Percentiles rank a stretch among this genome's conserved stretches.
Conservation (phyloP, 148 eudicot genomes). For the Amaranthus cruentus region DNA sequence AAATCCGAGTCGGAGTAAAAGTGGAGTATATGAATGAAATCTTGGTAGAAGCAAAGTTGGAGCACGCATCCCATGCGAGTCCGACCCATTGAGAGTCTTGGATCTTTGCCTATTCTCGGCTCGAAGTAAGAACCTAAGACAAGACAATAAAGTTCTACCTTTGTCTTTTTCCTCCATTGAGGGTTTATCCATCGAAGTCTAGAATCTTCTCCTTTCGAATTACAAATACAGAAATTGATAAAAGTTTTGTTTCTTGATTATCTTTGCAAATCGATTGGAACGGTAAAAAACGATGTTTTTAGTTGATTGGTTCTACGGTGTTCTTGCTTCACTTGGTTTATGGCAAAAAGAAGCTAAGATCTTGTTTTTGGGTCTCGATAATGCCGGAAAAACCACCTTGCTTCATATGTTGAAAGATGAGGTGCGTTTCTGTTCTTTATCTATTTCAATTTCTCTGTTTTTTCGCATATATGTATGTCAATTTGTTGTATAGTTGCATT, state of each 20-base stretch:
- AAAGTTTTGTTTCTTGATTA: conserved; percentile 5
- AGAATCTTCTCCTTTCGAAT: conserved; percentile 11
- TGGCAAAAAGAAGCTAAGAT: conserved; percentile 68
- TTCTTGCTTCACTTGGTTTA: conserved; percentile 55
- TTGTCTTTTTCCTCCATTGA: conserved; percentile 19
- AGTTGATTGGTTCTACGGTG: conserved; percentile 73
- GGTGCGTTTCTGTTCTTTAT: conserved; percentile 27
- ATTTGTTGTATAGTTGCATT: background rate
- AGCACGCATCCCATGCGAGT: no score
- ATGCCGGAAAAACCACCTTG: conserved; percentile 67
- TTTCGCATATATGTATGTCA: background rate
- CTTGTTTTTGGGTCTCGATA: conserved; percentile 54
- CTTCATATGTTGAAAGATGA: conserved; percentile 68
- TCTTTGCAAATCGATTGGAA: background rate
- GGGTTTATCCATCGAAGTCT: conserved; percentile 19
- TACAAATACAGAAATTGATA: background rate
- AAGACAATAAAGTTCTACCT: background rate
- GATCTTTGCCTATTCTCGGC: background rate
- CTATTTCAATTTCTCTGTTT: background rate
- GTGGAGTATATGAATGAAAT: no score
- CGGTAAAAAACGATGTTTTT: conserved; percentile 40
- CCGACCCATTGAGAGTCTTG: no score
- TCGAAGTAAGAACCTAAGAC: background rate
- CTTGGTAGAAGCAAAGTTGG: no score
- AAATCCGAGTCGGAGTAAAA: no score